Conservation (phyloP, 1,284 basidiomycete genomes). For the Pseudozyma hubeiensis region DNA sequence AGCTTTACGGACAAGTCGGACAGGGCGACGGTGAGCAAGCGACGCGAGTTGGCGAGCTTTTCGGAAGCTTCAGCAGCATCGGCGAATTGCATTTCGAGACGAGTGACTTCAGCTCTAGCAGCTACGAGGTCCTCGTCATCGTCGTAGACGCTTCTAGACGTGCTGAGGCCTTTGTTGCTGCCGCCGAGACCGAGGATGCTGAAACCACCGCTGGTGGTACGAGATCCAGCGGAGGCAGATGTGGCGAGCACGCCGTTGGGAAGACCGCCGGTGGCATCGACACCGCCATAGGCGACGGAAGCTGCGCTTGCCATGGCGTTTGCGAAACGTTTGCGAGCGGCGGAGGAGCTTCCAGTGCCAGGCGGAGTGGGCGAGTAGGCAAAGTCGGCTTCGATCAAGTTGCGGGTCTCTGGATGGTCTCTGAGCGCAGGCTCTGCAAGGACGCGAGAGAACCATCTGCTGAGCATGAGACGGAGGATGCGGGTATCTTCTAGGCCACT, state of each 20-base stretch:
- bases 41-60: conserved; percentile 45
- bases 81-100: conserved; percentile 62
- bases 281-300: conserved; percentile 42
- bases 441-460: conserved; percentile 57
- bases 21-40: conserved; percentile 29
- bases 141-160: conserved; percentile 54
- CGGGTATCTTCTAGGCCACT: conserved; percentile 52
- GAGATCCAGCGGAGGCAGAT: conserved; percentile 37
- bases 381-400: conserved; percentile 63
- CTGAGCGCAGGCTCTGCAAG: conserved; percentile 45
- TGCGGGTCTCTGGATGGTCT: conserved; percentile 58
- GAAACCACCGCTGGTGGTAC: conserved; percentile 35
- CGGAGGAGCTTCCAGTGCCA: conserved; percentile 42
- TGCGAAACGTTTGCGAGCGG: conserved; percentile 52
- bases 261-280: conserved; percentile 45
- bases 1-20: conserved; percentile 41
- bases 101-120: conserved; percentile 58
- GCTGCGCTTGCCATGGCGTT: conserved; percentile 55
- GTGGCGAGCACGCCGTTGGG: conserved; percentile 56
- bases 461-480: conserved; percentile 54
- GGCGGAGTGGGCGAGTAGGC: conserved; percentile 58
- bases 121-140: conserved; percentile 59
- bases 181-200: conserved; percentile 44
- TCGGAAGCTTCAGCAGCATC: conserved; percentile 53
- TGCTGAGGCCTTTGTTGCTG: conserved; percentile 46